Conservation (phyloP, 345 rosid species). For the Camelina hispida region DNA sequence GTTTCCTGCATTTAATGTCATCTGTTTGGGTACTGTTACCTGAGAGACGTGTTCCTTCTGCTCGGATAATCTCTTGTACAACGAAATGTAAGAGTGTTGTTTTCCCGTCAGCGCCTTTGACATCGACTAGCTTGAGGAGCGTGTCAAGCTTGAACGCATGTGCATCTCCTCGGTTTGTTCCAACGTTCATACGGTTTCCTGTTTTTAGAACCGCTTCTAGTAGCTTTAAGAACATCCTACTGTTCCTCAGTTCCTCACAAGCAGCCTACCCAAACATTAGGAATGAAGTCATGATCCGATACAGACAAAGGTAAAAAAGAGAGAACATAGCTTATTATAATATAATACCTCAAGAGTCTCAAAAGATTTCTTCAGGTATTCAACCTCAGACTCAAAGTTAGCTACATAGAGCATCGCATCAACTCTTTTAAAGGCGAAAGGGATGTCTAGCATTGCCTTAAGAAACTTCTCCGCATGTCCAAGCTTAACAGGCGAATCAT, state of each 20-base stretch:
- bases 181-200: constrained; percentile 98
- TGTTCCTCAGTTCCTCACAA: constrained; percentile 89
- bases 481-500: constrained; percentile 79
- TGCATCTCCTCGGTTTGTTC: constrained; percentile 98
- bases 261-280: constrained; percentile 63
- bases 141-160: constrained; percentile 99
- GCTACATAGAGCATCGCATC: constrained; percentile 87
- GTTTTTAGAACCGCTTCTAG: constrained; percentile 97
- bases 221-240: constrained; percentile 93
- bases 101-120: constrained; percentile 96
- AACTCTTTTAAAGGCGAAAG: constrained; percentile 90
- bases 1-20: constrained; percentile 80
- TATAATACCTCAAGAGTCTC: constrained; percentile 82
- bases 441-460: constrained; percentile 84
- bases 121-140: constrained; percentile 90
- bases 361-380: constrained; percentile 78
- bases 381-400: constrained; percentile 91
- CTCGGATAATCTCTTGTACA: constrained; percentile 92
- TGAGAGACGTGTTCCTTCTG: constrained; percentile 88
- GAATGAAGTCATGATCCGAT: background rate
- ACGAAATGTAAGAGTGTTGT: constrained; percentile 97
- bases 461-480: constrained; percentile 93
- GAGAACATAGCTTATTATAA: background rate
- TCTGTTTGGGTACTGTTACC: constrained; percentile 57
- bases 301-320: background rate